Conservation (phyloP, 768 basidiomycete genomes). For the Pilatotrama ljubarskyi region DNA sequence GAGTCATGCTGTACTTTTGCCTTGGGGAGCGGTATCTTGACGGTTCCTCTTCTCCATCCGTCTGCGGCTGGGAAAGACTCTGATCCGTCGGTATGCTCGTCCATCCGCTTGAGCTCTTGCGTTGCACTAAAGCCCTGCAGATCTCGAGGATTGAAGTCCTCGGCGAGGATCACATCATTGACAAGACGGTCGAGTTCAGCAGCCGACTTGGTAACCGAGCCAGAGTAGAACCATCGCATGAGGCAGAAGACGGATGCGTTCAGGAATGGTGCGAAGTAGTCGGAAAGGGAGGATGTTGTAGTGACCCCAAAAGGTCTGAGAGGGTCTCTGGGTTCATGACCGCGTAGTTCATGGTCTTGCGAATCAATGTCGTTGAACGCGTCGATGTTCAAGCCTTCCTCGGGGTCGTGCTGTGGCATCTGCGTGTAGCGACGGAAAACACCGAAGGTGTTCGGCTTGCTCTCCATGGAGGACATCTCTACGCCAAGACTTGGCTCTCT, state of each 20-base stretch:
- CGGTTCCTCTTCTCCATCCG: conserved; percentile 13
- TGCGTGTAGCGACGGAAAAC: conserved; percentile 4
- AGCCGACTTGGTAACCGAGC: conserved; percentile 29
- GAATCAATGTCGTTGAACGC: background rate
- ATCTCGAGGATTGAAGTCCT: background rate
- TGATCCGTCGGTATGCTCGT: background rate
- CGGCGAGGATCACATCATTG: conserved; percentile 6
- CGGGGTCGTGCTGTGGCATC: background rate
- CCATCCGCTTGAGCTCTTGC: background rate
- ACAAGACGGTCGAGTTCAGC: conserved; percentile 29
- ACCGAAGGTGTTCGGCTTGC: background rate
- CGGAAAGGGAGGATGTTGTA: too few species aligned
- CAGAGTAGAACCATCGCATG: conserved; percentile 33
- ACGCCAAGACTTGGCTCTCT: too few species aligned
- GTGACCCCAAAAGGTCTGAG: too few species aligned
- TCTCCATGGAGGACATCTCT: background rate
- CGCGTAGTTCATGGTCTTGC: too few species aligned
- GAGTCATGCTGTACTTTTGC: conserved; percentile 1
- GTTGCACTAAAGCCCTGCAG: background rate
- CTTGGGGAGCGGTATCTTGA: conserved; percentile 30
- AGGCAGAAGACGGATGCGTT: conserved; percentile 27
- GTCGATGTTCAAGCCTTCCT: background rate
- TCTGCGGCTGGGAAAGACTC: too few species aligned
- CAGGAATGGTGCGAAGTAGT: conserved; percentile 4
- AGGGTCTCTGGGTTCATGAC: too few species aligned